phyloP scores from a whole-genome alignment of 805 yeast genomes.

The Sugiyamaella marilandica region DNA sequence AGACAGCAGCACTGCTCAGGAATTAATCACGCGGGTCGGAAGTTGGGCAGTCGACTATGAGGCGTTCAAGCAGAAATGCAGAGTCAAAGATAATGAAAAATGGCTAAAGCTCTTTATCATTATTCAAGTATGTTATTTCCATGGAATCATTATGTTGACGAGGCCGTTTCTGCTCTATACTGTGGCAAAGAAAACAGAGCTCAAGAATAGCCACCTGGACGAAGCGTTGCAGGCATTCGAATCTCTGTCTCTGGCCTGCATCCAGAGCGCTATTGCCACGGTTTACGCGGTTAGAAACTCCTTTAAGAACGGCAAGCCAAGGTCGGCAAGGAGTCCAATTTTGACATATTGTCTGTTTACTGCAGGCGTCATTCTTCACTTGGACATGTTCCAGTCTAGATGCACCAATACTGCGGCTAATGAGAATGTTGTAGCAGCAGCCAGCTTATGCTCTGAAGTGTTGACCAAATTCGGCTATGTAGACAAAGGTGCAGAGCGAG shows the following conservation, averaged over 20 bases:
- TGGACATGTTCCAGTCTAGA: slow-evolving; percentile 7
- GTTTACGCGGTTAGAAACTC: neutral
- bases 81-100: neutral
- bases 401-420: neutral
- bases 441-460: neutral
- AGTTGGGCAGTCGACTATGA: slow-evolving; percentile 11
- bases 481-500: slow-evolving; percentile 4
- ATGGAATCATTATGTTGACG: slow-evolving; percentile 15
- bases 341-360: slow-evolving; percentile 17
- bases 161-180: slow-evolving; percentile 18
- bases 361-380: slow-evolving; percentile 1
- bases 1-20: slow-evolving; percentile 11
- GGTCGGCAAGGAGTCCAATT: neutral
- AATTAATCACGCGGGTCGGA: slow-evolving; percentile 4
- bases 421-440: neutral
- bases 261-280: slow-evolving; percentile 10
- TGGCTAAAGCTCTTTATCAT: neutral
- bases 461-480: neutral
- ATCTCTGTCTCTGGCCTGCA: slow-evolving; percentile 7
- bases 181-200: slow-evolving; percentile 7
- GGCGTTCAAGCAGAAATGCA: neutral
- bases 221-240: slow-evolving; percentile 11
- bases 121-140: slow-evolving; percentile 8
- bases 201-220: slow-evolving; percentile 4
- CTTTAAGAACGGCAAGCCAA: neutral